A percentile compares a stretch with the other conserved stretches of the same genome.
Evolutionary conservation across 1,139 yeast genomes (phyloP).

Genomic region (Scheffersomyces titani): DNA sequence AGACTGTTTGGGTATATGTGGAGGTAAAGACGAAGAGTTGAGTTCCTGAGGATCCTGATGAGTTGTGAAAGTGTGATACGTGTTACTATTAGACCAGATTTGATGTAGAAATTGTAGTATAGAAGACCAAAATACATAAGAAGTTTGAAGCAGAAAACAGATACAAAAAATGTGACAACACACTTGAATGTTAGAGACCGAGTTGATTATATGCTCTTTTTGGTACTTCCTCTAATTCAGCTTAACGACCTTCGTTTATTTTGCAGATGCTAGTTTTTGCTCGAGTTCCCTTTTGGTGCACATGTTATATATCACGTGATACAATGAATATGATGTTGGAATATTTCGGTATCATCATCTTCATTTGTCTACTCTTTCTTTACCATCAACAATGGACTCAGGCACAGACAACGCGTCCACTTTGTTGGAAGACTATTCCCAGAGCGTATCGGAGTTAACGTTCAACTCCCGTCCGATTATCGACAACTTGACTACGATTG

Average conservation of each 20-base stretch:
- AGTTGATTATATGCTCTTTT: too few species aligned
- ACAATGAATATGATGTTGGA: background rate
- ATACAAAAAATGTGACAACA: too few species aligned
- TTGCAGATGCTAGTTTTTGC: background rate
- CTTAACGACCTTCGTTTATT: too few species aligned
- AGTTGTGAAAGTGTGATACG: too few species aligned
- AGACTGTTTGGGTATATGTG: background rate
- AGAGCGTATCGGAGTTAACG: conserved; percentile 73
- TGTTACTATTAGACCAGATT: too few species aligned
- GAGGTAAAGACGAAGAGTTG: background rate
- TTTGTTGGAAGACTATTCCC: conserved; percentile 55
- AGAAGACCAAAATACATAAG: too few species aligned
- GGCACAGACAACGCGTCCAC: conserved; percentile 4
- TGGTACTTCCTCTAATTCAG: too few species aligned
- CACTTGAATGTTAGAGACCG: too few species aligned
- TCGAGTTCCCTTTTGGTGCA: background rate
- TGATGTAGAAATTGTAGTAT: too few species aligned
- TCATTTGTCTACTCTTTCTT: background rate
- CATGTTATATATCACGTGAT: background rate
- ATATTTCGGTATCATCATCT: background rate
- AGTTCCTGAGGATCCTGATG: background rate
- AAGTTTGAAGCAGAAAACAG: too few species aligned
- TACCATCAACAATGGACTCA: conserved; percentile 6
- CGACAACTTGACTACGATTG: conserved; percentile 80
- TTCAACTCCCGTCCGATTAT: conserved; percentile 90